Conservation (phyloP, 371 early-diverging fungal species). For the Mucor piriformis region DNA sequence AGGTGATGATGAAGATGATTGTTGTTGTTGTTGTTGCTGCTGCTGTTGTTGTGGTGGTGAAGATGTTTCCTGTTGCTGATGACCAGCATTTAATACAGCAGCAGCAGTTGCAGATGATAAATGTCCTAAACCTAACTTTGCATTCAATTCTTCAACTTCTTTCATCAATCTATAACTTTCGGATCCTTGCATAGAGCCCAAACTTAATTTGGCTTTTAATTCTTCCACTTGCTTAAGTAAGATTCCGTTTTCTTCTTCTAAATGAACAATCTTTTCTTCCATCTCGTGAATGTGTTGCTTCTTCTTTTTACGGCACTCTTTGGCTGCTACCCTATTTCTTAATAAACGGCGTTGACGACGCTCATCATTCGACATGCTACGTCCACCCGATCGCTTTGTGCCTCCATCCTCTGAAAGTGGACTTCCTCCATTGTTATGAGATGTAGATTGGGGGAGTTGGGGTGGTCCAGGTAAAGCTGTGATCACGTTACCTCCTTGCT, state of each 20-base stretch:
- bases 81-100: background rate
- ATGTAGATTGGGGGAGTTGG: constrained; percentile 12
- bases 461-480: constrained; percentile 54
- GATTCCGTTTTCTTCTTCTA: constrained; percentile 69
- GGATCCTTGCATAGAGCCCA: constrained; percentile 61
- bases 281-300: constrained; percentile 76
- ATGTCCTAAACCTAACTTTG: constrained; percentile 63
- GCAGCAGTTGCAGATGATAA: constrained; percentile 23
- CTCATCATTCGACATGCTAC: constrained; percentile 66
- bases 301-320: constrained; percentile 85
- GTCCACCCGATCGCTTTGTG: constrained; percentile 34
- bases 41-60: constrained; percentile 10
- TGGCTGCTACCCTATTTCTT: constrained; percentile 80
- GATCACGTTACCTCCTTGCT: constrained; percentile 47
- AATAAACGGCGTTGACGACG: constrained; percentile 74
- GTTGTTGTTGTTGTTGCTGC: constrained; percentile 4
- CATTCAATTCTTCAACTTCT: constrained; percentile 70
- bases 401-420: constrained; percentile 16
- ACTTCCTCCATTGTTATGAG: background rate
- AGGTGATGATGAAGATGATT: too few relatives aligned
- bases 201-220: constrained; percentile 63
- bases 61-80: constrained; percentile 7
- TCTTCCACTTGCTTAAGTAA: constrained; percentile 69
- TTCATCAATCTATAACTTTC: constrained; percentile 65
- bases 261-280: constrained; percentile 63